Base-by-base conservation (phyloP, 371 early-diverging fungal genomes). In the Mortierella polycephala region DNA sequence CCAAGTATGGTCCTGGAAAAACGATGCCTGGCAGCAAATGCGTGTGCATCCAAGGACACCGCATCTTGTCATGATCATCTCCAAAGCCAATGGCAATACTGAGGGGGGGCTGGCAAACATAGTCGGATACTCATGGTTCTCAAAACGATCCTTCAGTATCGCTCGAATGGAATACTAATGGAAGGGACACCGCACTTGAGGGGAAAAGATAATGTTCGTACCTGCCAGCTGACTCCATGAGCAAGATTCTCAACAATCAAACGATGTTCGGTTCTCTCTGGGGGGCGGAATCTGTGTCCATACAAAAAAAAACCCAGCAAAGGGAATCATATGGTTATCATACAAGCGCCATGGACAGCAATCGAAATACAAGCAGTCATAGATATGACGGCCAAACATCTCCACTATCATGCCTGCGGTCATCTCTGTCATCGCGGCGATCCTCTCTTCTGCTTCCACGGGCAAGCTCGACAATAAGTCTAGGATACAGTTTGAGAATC, bases 201-300 rank as follows among this genome's bases (percentile, higher is more conserved):
- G 8, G 10, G 60, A 64, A 64, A 57, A 81, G 62, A 79, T 79
- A 57, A 64, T 72, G 76, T 81, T 76, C 88, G 83, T 91, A 93
- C 93, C 92, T 93, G 93, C 93, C 93, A 93, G 86, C 85, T 90
- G 75, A 88, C 87, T 66, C 91, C 88, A 54, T 89, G 84, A 67
- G 93, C 86, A 62, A 93, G 85, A 72, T 89, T 89, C 60, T 91
- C 91, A 54, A 93, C 88, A 70, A 90, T 85, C 64, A 93, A 77
- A 53, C 93, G 88, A 63, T 92, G 84, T 53, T 85, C 87, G 60
- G 90, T 85, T 65, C 85, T 74, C 66, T 81, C 80, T 56, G 87
- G 87, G 45, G 86, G 86, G 14, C 85, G 85, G 67, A 85, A 86
- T 72, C 82, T 80, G 63, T 39, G 42, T 7, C 39, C 51, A 44